Evolutionary conservation across 768 basidiomycete genomes (phyloP).

Genomic region (Pleurotus pulmonarius): DNA sequence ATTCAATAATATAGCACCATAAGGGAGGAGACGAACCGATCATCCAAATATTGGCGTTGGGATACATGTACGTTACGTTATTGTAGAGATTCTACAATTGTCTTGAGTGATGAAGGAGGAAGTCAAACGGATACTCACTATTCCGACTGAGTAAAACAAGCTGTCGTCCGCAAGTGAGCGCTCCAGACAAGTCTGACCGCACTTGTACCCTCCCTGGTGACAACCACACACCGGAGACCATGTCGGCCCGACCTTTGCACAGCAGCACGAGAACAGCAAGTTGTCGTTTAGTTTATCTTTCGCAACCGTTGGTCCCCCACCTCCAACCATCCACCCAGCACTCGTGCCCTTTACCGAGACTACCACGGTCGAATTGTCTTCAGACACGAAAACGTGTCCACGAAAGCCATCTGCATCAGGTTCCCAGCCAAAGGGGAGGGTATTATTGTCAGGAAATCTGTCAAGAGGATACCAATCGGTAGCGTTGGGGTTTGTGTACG

Average conservation of each 20-base stretch:
- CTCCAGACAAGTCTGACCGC: constrained; percentile 81
- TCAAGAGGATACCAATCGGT: constrained; percentile 70
- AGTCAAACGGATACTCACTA: too few species aligned
- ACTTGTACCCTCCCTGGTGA: constrained; percentile 69
- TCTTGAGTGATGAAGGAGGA: too few species aligned
- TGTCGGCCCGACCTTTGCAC: constrained; percentile 89
- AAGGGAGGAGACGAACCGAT: constrained; percentile 27
- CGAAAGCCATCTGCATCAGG: constrained; percentile 86
- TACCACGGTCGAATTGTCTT: constrained; percentile 81
- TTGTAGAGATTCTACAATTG: too few species aligned
- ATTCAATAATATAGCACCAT: too few species aligned
- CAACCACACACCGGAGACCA: constrained; percentile 95
- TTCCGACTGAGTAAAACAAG: constrained; percentile 84
- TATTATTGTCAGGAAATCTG: constrained; percentile 28
- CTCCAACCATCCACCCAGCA: constrained; percentile 59
- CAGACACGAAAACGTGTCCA: constrained; percentile 86
- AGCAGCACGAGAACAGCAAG: constrained; percentile 94
- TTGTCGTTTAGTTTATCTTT: constrained; percentile 97
- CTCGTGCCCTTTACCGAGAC: constrained; percentile 95
- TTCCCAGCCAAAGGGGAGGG: constrained; percentile 84
- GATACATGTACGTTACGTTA: constrained; percentile 89
- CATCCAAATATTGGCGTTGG: constrained; percentile 86
- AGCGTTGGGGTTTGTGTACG: constrained; percentile 56
- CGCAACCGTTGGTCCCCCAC: constrained; percentile 75
- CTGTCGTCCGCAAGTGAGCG: constrained; percentile 73